A percentile compares a stretch with the other conserved stretches of the same genome.
Conservation (phyloP, 2,329 filamentous ascomycete species). For the Parastagonospora avenae region DNA sequence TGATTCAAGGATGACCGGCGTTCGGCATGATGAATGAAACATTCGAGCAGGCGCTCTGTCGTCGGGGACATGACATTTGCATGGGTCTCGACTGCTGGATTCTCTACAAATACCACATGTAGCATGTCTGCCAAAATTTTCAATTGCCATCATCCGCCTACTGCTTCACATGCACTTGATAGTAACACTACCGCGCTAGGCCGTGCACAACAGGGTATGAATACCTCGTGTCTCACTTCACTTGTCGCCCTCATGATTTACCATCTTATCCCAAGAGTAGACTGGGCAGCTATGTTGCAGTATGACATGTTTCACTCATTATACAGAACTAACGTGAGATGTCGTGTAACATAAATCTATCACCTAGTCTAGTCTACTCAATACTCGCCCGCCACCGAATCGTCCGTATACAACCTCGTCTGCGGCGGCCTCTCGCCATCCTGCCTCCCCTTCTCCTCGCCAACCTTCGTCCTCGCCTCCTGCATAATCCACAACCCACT, state of each 20-base stretch:
- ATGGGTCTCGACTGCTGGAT: slow-evolving; percentile 34
- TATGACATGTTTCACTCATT: too few species aligned
- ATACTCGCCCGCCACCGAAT: slow-evolving; percentile 25
- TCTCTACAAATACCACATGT: slow-evolving; percentile 34
- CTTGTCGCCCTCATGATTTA: too few species aligned
- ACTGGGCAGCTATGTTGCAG: too few species aligned
- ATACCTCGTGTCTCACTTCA: too few species aligned
- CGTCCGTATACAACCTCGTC: slow-evolving; percentile 46
- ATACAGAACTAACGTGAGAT: too few species aligned
- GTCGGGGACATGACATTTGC: slow-evolving; percentile 39
- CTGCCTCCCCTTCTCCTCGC: slow-evolving; percentile 29
- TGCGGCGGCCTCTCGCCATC: slow-evolving; percentile 27
- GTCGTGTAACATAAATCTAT: neutral
- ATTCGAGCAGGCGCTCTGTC: slow-evolving; percentile 34
- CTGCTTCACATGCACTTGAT: neutral
- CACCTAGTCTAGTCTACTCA: neutral
- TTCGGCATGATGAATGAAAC: slow-evolving; percentile 45
- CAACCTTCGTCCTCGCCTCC: slow-evolving; percentile 43
- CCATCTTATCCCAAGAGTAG: too few species aligned
- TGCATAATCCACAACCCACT: slow-evolving; percentile 61
- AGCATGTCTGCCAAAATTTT: slow-evolving; percentile 39
- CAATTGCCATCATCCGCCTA: slow-evolving; percentile 35
- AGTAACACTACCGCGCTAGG: neutral
- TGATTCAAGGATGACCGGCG: slow-evolving; percentile 44
- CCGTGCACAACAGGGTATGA: neutral